Evolutionary conservation across 2,329 filamentous ascomycete genomes (phyloP), one percentile per base, ranked within the genome.

Genomic region (Trichoderma polysporum): DNA sequence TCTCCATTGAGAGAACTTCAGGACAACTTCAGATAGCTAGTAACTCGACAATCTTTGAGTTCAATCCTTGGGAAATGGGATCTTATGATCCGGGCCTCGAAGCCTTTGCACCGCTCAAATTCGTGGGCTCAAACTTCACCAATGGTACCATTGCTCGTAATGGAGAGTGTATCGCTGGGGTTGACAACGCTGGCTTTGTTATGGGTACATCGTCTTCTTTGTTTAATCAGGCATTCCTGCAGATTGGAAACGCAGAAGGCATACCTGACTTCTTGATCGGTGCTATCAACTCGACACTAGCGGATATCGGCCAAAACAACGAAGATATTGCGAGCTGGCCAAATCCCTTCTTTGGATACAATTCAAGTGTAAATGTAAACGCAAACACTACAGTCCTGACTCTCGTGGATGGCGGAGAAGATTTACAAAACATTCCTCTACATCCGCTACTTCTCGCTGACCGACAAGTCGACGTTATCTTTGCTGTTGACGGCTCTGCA

Each of bases 171-270:
- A 84, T 96, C 17, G 82, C 85, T 8, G 94, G 94, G 1, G 93
- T 93, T 70, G 94, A 97, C 78, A 93, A 93, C 72, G 86, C 86
- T 27, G 92, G 92, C 7, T 97, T 87, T 74, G 82, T 97, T 29
- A 93, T 97, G 87, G 93, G 93, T 59, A 97, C 93, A 0, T 93
- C 90, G 25, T 92, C 90, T 1, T 90, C 91, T 0, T 83, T 97
- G 2, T 97, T 97, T 84, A 97, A 97, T 79, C 83, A 88, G 72
- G 86, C 91, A 72, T 79, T 97, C 19, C 82, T 93, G 3, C 79
- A 87, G 12, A 81, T 94, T 65, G 77, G 76, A 39, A 72, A 76
- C 6, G 73, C 76, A 10, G 76, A 78, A 25, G 77, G 79, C 29
- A 75, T 85, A 1, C 83, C 83, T 2, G 75, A 80, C 0, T 77